phyloP scores from a whole-genome alignment of 129 eudicot genomes.

The Logfia minima region DNA sequence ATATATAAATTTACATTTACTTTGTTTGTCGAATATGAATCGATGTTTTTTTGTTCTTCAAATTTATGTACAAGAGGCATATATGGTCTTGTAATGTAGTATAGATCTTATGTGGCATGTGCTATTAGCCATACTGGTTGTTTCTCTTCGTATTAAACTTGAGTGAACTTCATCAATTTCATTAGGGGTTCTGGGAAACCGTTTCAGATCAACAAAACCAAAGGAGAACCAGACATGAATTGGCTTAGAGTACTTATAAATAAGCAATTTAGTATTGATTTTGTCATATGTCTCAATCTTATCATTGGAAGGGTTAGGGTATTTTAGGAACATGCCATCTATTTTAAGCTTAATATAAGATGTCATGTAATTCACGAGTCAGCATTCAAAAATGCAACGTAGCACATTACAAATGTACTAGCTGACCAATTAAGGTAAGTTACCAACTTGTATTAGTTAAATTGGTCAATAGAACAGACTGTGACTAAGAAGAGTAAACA shows the following conservation, averaged over 20 bases:
- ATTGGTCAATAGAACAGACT: no score
- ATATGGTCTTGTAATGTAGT: conserved; percentile 43
- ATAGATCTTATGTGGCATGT: conserved; percentile 38
- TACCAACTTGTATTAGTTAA: no score
- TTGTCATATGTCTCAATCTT: no score
- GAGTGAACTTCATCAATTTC: neutral
- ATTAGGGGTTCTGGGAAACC: neutral
- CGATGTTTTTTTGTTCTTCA: conserved; percentile 18
- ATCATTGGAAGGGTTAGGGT: no score
- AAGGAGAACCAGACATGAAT: neutral
- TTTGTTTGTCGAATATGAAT: conserved; percentile 22
- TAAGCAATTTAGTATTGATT: no score
- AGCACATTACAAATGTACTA: no score
- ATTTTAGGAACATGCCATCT: no score
- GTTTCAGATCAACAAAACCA: neutral
- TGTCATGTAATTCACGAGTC: no score
- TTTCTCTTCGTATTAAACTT: conserved; percentile 22
- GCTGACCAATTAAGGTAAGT: no score
- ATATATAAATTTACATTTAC: conserved; percentile 21
- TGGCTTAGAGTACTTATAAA: neutral
- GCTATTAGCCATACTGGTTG: conserved; percentile 12
- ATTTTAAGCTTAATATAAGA: no score
- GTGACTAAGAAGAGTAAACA: no score
- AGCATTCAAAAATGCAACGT: no score
- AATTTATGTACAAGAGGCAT: conserved; percentile 38